These are phyloP conservation scores for Eimeria brunetti DNA, from an alignment of 169 alveolate species.

Conservation along the genomic window DNA sequence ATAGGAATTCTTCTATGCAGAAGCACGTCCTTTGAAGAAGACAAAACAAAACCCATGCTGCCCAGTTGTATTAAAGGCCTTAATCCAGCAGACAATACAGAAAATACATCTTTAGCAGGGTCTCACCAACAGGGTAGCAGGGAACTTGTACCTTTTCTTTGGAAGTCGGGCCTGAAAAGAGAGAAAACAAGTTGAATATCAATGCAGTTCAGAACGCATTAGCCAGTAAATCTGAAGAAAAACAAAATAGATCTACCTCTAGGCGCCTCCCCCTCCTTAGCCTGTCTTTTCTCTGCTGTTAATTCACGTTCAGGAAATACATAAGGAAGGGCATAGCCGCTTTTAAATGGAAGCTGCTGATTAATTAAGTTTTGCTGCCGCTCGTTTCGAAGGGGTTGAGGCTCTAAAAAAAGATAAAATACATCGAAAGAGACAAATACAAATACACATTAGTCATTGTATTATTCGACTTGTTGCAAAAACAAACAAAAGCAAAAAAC, in stretches of 20 bases:
- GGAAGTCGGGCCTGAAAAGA: not conserved
- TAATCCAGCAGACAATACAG: too few relatives aligned
- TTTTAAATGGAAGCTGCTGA: not conserved
- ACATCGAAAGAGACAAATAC: not conserved
- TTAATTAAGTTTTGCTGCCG: not conserved
- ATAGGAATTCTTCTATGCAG: too few relatives aligned
- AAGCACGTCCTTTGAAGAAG: too few relatives aligned
- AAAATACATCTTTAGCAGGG: not conserved
- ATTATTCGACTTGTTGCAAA: too few relatives aligned
- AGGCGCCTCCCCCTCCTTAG: not conserved
- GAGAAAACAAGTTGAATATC: not conserved
- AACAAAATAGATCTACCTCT: not conserved
- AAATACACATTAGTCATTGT: not conserved
- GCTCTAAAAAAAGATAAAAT: not conserved
- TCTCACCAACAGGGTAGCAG: slow-evolving; percentile 1
- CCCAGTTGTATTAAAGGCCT: too few relatives aligned
- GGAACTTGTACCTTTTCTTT: not conserved
- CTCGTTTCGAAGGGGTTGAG: not conserved
- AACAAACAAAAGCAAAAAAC: not conserved
- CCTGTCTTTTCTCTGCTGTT: not conserved
- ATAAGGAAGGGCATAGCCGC: slow-evolving; percentile 38
- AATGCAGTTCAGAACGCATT: not conserved
- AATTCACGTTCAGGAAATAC: not conserved
- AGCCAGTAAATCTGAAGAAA: too few relatives aligned
- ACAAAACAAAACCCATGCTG: too few relatives aligned